Evolutionary conservation across 164 flowering plant species (phyloP).

Genomic region (Houttuynia cordata): DNA sequence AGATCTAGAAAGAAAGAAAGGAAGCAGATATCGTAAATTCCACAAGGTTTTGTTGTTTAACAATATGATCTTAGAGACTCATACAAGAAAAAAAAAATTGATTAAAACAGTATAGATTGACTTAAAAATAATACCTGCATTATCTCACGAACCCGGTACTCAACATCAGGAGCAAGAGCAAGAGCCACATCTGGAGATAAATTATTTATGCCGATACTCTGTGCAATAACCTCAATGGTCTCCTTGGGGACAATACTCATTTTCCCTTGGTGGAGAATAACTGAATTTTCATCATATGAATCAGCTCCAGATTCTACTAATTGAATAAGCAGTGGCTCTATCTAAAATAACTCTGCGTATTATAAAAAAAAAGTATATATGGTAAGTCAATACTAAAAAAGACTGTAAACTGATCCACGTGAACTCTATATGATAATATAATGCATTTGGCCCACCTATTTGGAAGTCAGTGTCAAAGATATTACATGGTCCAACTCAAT

Average conservation of each 20-base stretch:
- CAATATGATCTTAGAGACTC: background rate
- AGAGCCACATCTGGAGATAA: slow-evolving; percentile 67
- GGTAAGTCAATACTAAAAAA: too few species aligned
- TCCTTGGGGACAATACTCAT: slow-evolving; percentile 79
- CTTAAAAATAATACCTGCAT: slow-evolving; percentile 55
- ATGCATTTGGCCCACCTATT: too few species aligned
- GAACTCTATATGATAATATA: too few species aligned
- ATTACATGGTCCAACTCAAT: too few species aligned
- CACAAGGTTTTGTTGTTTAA: background rate
- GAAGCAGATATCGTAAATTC: background rate
- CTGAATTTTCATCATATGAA: background rate
- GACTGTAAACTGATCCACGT: too few species aligned
- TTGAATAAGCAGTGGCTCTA: background rate
- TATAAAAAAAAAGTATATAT: too few species aligned
- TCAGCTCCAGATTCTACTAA: background rate
- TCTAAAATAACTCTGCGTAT: background rate
- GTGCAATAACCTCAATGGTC: slow-evolving; percentile 83
- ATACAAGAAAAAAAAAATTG: background rate
- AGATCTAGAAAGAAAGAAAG: background rate
- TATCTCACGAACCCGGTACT: slow-evolving; percentile 85
- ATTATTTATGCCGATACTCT: slow-evolving; percentile 70
- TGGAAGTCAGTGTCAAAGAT: too few species aligned
- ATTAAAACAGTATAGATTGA: background rate
- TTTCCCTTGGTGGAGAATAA: slow-evolving; percentile 11
- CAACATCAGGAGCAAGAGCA: slow-evolving; percentile 89